phyloP scores from a whole-genome alignment of 1,284 basidiomycete species.

The Vanrija sp. region DNA sequence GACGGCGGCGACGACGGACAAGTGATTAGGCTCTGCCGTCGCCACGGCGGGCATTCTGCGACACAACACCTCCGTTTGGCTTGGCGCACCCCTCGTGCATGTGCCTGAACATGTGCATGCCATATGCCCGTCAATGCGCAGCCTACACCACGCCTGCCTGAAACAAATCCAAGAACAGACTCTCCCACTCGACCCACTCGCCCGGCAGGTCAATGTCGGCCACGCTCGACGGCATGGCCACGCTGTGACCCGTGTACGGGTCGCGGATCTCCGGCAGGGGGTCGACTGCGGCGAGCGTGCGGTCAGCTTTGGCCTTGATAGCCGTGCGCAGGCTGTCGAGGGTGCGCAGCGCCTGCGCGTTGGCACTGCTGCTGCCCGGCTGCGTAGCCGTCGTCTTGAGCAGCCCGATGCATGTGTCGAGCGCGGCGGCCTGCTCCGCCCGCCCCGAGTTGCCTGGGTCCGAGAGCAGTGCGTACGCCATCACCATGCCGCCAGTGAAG shows the following conservation, averaged over 20 bases:
- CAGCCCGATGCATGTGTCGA: not conserved
- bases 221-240: not conserved
- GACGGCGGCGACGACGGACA: too few species aligned
- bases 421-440: not conserved
- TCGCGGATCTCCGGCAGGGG: not conserved
- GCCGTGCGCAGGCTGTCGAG: not conserved
- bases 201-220: not conserved
- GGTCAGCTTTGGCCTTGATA: not conserved
- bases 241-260: not conserved
- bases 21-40: too few species aligned
- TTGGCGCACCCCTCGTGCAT: too few species aligned
- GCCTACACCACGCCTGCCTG: not conserved
- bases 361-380: not conserved
- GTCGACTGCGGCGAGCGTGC: not conserved
- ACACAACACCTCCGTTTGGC: too few species aligned
- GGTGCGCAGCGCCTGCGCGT: not conserved
- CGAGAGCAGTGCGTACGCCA: slow-evolving; percentile 4
- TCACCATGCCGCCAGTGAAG: slow-evolving; percentile 2
- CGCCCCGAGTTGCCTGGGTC: not conserved
- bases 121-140: not conserved
- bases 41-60: too few species aligned
- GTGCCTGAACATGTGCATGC: too few species aligned
- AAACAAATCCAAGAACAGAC: slow-evolving; percentile 2
- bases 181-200: slow-evolving; percentile 8
- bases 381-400: not conserved